Base-by-base conservation (phyloP, 257 asterid species). In the Apocynum venetum region DNA sequence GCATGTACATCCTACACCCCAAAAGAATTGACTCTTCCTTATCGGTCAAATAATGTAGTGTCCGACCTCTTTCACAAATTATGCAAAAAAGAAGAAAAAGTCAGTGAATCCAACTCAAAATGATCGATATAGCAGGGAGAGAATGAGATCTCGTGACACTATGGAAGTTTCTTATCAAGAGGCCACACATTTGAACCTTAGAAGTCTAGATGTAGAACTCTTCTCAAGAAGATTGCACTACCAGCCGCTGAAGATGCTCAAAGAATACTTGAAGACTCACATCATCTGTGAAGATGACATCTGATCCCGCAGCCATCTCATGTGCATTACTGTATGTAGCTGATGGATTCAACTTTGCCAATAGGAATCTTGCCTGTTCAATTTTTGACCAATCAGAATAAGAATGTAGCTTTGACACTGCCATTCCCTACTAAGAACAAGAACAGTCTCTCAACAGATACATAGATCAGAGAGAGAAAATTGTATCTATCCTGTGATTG, bases 261-360 rank as follows among this genome's bases (percentile, higher is more conserved):
- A 89, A 83, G 81, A 95, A 95, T 41, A 93, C 97, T 83, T 91
- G 94, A 72, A 95, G 93, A 77, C 97, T 91, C 82, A 91, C 98
- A 70, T 95, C 99, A 83, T 95, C 99, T 0, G 99, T 95, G 85
- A 93, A 91, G 79, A 95, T 95, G 63, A 95, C 91, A 64, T 95
- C 99, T 0, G 97, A 84, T 9, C 98, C 99, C 44, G 94, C 86
- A 69, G 91, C 89, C 98, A 89, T 89, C 79, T 93, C 97, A 20
- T 88, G 85, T 55, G 96, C 94, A 79, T 89, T 96, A 59, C 82
- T 93, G 88, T 96, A 89, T 8, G 98, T 93, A 70, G 99, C 97
- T 20, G 99, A 96, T 8, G 99, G 99, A 83, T 96, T 96, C 91
- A 96, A 81, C 86, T 96, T 96, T 55, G 97, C 99, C 90, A 96